Evolutionary conservation across 352 stramenopile genomes (phyloP), one percentile per base, ranked within the genome.

Genomic region (Globisporangium megalacanthum): DNA sequence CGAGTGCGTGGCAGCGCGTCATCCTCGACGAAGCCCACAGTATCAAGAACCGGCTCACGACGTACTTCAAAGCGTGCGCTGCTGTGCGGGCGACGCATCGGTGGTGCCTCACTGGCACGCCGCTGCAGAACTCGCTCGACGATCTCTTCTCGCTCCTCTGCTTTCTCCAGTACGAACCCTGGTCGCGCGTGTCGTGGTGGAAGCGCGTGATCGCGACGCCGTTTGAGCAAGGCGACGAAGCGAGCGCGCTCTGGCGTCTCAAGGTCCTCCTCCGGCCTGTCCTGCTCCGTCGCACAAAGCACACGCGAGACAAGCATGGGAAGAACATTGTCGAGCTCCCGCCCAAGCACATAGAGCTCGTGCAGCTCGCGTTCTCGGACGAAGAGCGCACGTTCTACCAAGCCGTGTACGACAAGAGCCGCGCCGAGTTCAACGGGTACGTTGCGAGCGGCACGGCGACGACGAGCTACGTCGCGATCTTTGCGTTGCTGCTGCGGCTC

Each of bases 1-100:
- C 56, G 8, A 73, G 68, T 1, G 45, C 80, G 15, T 97, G 89
- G 89, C 69, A 77, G 35, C 85, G 89, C 14, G 65, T 97, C n/a
- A 91, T 97, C 56, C 72, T 97, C 13, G 89, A 97, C 62, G 89
- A 97, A 67, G 86, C 86, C 5, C 89, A 97, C 65, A 92, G 76
- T 39, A 97, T 97, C 68, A 96, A 96, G 72, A 97, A 92, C 55
- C 78, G 83, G 29, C 46, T 66, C 37, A 92, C 81, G n/a, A 69
- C 54, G 36, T 90, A 92, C 61, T 89, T 89, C 51, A 78, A 76
- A 19, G 70, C 77, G 14, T 92, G 83, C 41, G 70, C 71, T 14
- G 49, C 67, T 1, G 52, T 96, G 4, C 58, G 58, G 36, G 79
- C 83, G 3, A 73, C 65, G 10, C 79, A 94, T 36, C 83, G 86